Conservation (phyloP, 768 basidiomycete genomes). For the Lanmaoa rubissima region DNA sequence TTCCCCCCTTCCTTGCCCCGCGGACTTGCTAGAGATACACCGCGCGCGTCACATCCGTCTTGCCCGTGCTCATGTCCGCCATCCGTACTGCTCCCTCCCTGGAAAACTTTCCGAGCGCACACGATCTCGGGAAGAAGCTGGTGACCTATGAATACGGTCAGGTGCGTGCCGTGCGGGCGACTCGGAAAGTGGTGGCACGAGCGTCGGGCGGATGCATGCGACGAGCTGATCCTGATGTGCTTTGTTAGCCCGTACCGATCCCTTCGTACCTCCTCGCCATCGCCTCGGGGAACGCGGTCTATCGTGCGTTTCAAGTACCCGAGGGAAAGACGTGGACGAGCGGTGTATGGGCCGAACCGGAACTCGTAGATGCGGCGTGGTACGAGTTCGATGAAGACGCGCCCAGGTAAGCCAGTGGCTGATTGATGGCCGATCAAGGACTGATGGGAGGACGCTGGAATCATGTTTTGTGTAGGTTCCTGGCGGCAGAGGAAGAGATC, state of each 20-base stretch:
- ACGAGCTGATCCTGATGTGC: neutral
- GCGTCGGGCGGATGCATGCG: neutral
- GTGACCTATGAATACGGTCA: constrained; percentile 77
- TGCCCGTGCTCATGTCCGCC: constrained; percentile 88
- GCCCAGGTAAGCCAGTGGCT: constrained; percentile 46
- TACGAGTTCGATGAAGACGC: constrained; percentile 92
- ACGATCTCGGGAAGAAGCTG: constrained; percentile 63
- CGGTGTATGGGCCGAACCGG: constrained; percentile 91
- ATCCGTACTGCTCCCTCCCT: constrained; percentile 71
- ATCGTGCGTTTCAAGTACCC: constrained; percentile 57
- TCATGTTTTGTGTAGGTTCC: constrained; percentile 47
- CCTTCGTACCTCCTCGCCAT: constrained; percentile 90
- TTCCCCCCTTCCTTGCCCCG: no score
- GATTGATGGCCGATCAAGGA: neutral
- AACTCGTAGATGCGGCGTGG: constrained; percentile 70
- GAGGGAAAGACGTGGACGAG: constrained; percentile 72
- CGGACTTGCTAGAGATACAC: constrained; percentile 58
- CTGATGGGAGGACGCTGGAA: neutral
- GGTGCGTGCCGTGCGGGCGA: constrained; percentile 42
- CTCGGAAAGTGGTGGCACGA: neutral
- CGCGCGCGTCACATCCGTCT: constrained; percentile 66
- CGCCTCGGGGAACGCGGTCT: constrained; percentile 79
- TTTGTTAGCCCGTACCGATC: constrained; percentile 66
- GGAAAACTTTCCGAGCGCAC: constrained; percentile 66
- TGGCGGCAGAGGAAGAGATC: constrained; percentile 67